A percentile compares a stretch with the other conserved stretches of the same genome.
phyloP scores from a whole-genome alignment of 352 stramenopile species.

The Phytopythium helicoides region DNA sequence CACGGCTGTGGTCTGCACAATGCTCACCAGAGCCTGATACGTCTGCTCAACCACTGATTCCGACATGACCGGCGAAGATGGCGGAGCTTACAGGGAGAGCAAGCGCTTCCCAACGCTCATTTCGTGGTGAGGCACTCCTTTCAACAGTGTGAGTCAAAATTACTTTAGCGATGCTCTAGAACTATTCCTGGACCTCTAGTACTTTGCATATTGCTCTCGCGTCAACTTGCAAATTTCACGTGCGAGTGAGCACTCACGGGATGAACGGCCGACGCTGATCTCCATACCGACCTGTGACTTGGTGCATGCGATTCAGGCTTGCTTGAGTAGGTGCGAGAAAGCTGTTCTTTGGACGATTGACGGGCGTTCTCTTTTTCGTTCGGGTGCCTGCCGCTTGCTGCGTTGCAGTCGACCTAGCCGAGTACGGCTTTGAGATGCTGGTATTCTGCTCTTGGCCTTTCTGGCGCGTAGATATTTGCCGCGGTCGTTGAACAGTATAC shows the following conservation, averaged over 20 bases:
- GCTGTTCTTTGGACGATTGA: conserved; percentile 35
- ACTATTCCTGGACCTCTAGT: conserved; percentile 5
- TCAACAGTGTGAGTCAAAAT: no score
- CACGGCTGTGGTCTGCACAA: conserved; percentile 71
- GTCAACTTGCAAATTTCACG: no score
- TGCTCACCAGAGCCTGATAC: conserved; percentile 52
- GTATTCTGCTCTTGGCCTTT: not conserved
- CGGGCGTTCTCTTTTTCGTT: conserved; percentile 11
- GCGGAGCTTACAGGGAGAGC: no score
- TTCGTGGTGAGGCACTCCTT: not conserved
- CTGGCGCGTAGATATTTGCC: conserved; percentile 4
- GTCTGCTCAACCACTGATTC: conserved; percentile 50
- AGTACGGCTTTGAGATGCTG: not conserved
- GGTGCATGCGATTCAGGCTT: conserved; percentile 50
- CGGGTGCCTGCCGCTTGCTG: conserved; percentile 2
- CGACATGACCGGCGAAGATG: conserved; percentile 7
- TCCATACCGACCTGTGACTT: conserved; percentile 16
- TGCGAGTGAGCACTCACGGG: conserved; percentile 7
- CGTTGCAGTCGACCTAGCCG: not conserved
- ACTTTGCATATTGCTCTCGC: not conserved
- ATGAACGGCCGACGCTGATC: conserved; percentile 47
- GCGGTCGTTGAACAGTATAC: not conserved
- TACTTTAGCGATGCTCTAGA: conserved; percentile 6
- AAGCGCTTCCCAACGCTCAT: no score
- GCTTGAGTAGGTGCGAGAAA: conserved; percentile 70